Conservation (phyloP, 768 basidiomycete species). For the Kwoniella europaea region DNA sequence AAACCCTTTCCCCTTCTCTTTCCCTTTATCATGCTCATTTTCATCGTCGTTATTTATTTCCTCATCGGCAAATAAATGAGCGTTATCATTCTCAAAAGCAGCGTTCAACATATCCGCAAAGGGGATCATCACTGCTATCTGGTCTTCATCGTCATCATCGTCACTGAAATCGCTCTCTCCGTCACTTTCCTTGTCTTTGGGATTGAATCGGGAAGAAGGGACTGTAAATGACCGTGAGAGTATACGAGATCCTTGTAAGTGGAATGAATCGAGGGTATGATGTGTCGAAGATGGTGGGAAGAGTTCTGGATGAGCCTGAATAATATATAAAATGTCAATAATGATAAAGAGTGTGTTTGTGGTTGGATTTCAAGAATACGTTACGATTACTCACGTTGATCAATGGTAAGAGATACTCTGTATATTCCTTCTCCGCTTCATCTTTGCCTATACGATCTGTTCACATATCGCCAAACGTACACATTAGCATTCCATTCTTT, state of each 20-base stretch:
- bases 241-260: conserved; percentile 87
- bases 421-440: conserved; percentile 77
- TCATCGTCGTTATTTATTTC: conserved; percentile 26
- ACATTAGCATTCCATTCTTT: too few relatives aligned
- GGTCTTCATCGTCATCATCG: conserved; percentile 66
- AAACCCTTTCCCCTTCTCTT: conserved; percentile 51
- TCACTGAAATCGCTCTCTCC: conserved; percentile 59
- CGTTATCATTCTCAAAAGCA: conserved; percentile 80
- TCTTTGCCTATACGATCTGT: conserved; percentile 84
- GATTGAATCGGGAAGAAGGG: conserved; percentile 62
- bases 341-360: too few relatives aligned
- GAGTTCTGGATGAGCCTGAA: conserved; percentile 46
- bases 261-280: conserved; percentile 77
- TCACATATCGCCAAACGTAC: too few relatives aligned
- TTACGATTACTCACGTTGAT: conserved; percentile 64
- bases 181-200: conserved; percentile 27
- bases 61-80: conserved; percentile 81
- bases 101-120: conserved; percentile 97
- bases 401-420: conserved; percentile 70
- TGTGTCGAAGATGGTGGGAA: conserved; percentile 65
- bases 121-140: conserved; percentile 86
- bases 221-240: conserved; percentile 91
- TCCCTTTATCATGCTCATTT: neutral
- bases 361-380: too few relatives aligned
- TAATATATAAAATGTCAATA: too few relatives aligned